Evolutionary conservation across 192 early-diverging fungal species (phyloP).

Genomic region (Chytriomyces sp.): DNA sequence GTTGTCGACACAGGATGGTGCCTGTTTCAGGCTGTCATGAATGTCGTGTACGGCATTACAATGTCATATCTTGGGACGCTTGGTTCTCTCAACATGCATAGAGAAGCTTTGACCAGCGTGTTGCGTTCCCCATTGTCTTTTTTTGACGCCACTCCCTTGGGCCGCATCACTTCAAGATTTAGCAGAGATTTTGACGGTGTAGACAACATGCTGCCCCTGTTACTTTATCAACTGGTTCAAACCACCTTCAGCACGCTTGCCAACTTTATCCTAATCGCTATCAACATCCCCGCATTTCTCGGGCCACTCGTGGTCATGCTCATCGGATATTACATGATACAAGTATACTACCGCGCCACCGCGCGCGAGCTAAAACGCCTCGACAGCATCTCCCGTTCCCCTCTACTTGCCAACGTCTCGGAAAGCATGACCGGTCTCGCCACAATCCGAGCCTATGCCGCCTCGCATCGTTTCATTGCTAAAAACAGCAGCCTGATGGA

Average conservation of each 20-base stretch:
- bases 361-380: slow-evolving; percentile 83
- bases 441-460: slow-evolving; percentile 83
- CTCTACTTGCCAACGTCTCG: slow-evolving; percentile 73
- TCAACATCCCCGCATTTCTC: slow-evolving; percentile 38
- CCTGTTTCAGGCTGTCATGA: slow-evolving; percentile 28
- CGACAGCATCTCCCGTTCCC: slow-evolving; percentile 72
- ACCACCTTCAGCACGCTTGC: neutral
- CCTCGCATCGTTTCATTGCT: slow-evolving; percentile 55
- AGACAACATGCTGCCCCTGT: slow-evolving; percentile 3
- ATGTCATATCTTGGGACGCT: slow-evolving; percentile 49
- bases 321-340: slow-evolving; percentile 65
- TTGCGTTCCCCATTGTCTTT: slow-evolving; percentile 30
- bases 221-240: neutral
- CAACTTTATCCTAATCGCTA: slow-evolving; percentile 40
- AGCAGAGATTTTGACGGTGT: slow-evolving; percentile 3
- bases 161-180: slow-evolving; percentile 31
- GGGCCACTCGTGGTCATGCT: slow-evolving; percentile 60
- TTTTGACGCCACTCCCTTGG: slow-evolving; percentile 44
- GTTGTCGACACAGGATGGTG: neutral
- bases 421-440: slow-evolving; percentile 78
- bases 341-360: slow-evolving; percentile 69
- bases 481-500: slow-evolving; percentile 21
- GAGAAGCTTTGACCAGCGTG: slow-evolving; percentile 16
- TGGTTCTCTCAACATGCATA: slow-evolving; percentile 24
- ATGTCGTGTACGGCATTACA: slow-evolving; percentile 47